Evolutionary conservation across 345 rosid genomes (phyloP), one percentile per base, ranked within the genome.

Genomic region (Adansonia digitata): DNA sequence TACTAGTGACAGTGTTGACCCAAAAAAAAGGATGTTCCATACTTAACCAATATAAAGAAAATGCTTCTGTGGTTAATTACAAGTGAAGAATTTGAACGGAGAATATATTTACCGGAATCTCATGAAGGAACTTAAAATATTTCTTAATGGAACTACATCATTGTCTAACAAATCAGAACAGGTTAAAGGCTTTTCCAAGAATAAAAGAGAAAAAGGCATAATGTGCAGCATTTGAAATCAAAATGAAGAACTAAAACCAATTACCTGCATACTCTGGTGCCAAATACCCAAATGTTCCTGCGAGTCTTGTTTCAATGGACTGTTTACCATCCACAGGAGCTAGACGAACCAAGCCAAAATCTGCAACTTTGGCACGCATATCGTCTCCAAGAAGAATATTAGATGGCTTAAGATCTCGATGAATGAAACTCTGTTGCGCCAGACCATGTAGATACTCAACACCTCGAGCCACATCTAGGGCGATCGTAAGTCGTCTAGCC

Each of bases 231-330:
- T 66, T 42, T 42, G n/a, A n/a, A 43, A 37, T n/a, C n/a, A 72
- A 22, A 55, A 24, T 7, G 27, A 53, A 40, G 17, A 69, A 40
- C 13, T 52, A 74, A n/a, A 72, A 31, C 24, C 35, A 14, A 56
- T 62, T 75, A 87, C 93, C 91, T 13, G 89, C 86, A 72, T 89
- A 87, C 80, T 89, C 93, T 1, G 90, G 90, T 5, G 93, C 93
- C 26, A 89, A 84, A 76, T 88, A 88, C 55, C 92, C 92, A 72
- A 86, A 86, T 40, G 92, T 88, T 71, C 92, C 92, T 15, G 86
- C 93, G 20, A 87, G 81, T 74, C 85, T 82, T 0, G 88, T 89
- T 64, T 81, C 85, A 39, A 85, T 35, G 26, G 93, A 89, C 51
- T 79, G 74, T 77, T 85, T 86, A 49, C 88, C 85, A 40, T 70